phyloP scores from a whole-genome alignment of 208 protist genomes.

The Novymonas esmeraldas region DNA sequence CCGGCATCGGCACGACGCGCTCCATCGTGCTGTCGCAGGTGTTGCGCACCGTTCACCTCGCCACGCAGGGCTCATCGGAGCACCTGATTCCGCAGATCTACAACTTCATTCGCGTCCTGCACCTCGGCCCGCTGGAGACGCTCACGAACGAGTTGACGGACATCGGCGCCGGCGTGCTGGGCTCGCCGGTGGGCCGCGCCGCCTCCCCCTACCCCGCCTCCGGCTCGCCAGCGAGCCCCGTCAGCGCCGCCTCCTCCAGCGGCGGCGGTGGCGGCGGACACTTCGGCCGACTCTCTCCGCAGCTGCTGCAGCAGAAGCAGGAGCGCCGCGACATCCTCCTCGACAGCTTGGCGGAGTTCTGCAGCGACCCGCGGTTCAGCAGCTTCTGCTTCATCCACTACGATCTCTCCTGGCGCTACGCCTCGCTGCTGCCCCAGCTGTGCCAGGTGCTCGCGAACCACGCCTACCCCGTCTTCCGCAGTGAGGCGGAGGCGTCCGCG shows the following conservation, averaged over 20 bases:
- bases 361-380: conserved; percentile 62
- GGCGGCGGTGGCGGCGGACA: conserved; percentile 3
- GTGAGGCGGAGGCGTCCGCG: conserved; percentile 1
- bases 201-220: conserved; percentile 2
- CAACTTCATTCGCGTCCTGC: conserved; percentile 81
- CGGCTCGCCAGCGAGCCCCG: conserved; percentile 11
- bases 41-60: conserved; percentile 78
- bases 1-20: conserved; percentile 61
- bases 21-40: conserved; percentile 86
- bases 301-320: conserved; percentile 41
- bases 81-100: conserved; percentile 80
- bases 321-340: conserved; percentile 84
- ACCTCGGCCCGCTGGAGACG: conserved; percentile 71
- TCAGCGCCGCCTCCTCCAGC: conserved; percentile 9
- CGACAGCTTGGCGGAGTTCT: conserved; percentile 89
- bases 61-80: conserved; percentile 46
- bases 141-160: conserved; percentile 53
- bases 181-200: conserved; percentile 9
- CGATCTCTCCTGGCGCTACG: conserved; percentile 82
- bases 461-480: conserved; percentile 21
- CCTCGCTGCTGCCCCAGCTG: conserved; percentile 67
- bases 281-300: conserved; percentile 18
- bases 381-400: conserved; percentile 86
- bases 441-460: conserved; percentile 64
- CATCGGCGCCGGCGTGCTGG: not conserved